Base-by-base conservation (phyloP, 495 filamentous ascomycete species). In the Aspergillus avenaceus region DNA sequence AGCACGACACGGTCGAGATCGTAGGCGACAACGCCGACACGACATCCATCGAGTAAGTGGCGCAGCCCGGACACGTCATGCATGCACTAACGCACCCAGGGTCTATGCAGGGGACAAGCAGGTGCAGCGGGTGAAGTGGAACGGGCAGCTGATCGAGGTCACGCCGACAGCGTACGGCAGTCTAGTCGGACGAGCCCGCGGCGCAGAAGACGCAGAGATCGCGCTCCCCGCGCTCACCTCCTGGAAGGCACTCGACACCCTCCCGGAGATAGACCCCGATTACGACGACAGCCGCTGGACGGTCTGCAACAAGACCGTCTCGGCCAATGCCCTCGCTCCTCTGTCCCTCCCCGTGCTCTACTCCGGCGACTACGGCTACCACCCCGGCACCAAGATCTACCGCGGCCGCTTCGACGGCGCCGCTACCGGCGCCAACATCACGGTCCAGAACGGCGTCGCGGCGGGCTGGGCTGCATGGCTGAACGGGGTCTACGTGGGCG, bases 321-420 rank as follows among this genome's bases (percentile, higher is more conserved):
- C 82, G 0, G 77, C 79, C 47, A 87, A 87, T 59, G 66, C 80
- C 1, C 64, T 70, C 1, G 81, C 81, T 0, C 81, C 83, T 1
- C 73, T 72, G 3, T 80, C 77, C 2, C 75, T 88, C 3, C 67
- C 69, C 0, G 59, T 65, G 0, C 65, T 72, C 2, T 88, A 84
- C 55, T 72, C 75, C 0, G 77, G 74, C 26, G 87, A 91, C 60
- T 89, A 91, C 54, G 84, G 86, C n/a, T 91, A 79, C 60, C 74
- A 87, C 47, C 72, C 77, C 0, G 87, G 86, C 8, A 74, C 72
- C 5, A 70, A 85, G 5, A 52, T 91, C 26, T 91, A 80, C 63
- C 76, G 87, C 3, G 87, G 85, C n/a, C 75, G 80, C 47, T 91
- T 91, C 63, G 45, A 64, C 24, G 61, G 56, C 2, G 76, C 64